Evolutionary conservation across 768 basidiomycete species (phyloP).

Genomic region (Tulasnella sp.): DNA sequence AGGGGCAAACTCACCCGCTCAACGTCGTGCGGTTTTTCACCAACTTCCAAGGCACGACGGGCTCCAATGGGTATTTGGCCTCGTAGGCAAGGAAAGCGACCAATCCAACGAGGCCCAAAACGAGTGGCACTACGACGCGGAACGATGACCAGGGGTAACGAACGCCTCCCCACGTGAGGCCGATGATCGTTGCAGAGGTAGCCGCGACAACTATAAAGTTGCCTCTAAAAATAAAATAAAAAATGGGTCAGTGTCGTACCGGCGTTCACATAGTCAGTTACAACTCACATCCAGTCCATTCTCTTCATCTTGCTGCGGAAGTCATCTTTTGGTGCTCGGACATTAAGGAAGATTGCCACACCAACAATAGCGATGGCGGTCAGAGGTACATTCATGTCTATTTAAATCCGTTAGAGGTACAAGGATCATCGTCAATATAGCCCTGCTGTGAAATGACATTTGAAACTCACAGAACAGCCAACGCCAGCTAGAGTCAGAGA

Average conservation of each 20-base stretch:
- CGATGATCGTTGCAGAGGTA: conserved; percentile 32
- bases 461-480: conserved; percentile 34
- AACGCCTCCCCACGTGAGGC: conserved; percentile 36
- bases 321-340: conserved; percentile 29
- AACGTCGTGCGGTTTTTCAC: conserved; percentile 28
- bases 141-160: conserved; percentile 34
- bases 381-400: conserved; percentile 35
- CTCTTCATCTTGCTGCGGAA: conserved; percentile 27
- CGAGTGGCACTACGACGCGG: conserved; percentile 34
- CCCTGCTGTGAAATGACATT: conserved; percentile 33
- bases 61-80: not conserved
- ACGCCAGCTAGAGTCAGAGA: conserved; percentile 30
- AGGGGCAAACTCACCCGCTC: conserved; percentile 24
- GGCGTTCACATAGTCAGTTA: too few species aligned
- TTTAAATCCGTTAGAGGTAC: conserved; percentile 13
- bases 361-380: conserved; percentile 26
- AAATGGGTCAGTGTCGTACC: too few species aligned
- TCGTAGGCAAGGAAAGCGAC: conserved; percentile 10
- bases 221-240: conserved; percentile 23
- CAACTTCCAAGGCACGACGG: conserved; percentile 24
- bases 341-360: conserved; percentile 27
- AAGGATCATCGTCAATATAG: conserved; percentile 16
- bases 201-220: conserved; percentile 23
- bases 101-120: conserved; percentile 31
- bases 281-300: conserved; percentile 36